phyloP scores from a whole-genome alignment of 805 yeast genomes.

The Millerago galiae region DNA sequence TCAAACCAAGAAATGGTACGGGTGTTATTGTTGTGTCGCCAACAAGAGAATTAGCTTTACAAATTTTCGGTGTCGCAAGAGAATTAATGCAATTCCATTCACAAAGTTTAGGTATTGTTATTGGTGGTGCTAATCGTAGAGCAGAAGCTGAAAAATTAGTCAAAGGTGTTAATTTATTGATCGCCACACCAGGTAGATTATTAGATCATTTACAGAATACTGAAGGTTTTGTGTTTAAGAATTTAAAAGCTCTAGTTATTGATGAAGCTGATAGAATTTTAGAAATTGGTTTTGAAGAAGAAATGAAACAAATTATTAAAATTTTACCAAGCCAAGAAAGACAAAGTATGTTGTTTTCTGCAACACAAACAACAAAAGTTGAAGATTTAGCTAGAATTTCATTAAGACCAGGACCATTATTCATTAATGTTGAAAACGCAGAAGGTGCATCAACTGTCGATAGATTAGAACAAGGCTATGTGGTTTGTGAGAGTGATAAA shows the following conservation, averaged over 20 bases:
- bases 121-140: conserved; percentile 97
- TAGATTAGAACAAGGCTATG: conserved; percentile 97
- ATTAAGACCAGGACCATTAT: conserved; percentile 84
- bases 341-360: conserved; percentile 97
- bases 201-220: conserved; percentile 97
- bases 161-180: conserved; percentile 88
- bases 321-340: conserved; percentile 89
- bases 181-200: conserved; percentile 97
- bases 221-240: conserved; percentile 87
- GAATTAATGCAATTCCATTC: conserved; percentile 79
- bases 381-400: conserved; percentile 98
- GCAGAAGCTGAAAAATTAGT: conserved; percentile 92
- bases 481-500: conserved; percentile 93
- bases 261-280: conserved; percentile 98
- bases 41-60: conserved; percentile 95
- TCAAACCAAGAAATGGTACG: conserved; percentile 97
- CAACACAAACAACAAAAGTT: conserved; percentile 97
- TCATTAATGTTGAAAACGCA: conserved; percentile 87
- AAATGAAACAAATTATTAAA: conserved; percentile 94
- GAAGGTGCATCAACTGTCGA: conserved; percentile 87
- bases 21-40: conserved; percentile 96
- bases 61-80: conserved; percentile 95
- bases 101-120: conserved; percentile 93
- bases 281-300: conserved; percentile 98
- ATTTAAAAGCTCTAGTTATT: conserved; percentile 86